A percentile compares a stretch with the other conserved stretches of the same genome.
Evolutionary conservation across 1,139 yeast species (phyloP).

Genomic region (Geotrichum macrosporum): DNA sequence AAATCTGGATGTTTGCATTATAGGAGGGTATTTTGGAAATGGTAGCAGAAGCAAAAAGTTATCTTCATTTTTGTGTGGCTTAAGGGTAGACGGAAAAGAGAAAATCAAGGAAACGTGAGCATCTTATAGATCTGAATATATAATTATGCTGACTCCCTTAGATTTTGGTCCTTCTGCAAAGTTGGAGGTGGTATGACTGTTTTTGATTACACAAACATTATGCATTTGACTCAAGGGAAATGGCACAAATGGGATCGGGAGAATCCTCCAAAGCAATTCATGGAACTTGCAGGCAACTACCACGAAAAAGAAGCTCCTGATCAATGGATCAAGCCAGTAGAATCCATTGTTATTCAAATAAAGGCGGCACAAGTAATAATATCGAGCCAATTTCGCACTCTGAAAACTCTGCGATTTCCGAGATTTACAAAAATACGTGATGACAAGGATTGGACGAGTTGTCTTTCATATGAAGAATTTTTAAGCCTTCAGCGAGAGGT

Average conservation of each 20-base stretch:
- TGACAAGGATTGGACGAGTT: slow-evolving; percentile 60
- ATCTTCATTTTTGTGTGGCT: slow-evolving; percentile 71
- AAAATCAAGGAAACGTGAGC: no score
- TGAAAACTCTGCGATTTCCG: slow-evolving; percentile 70
- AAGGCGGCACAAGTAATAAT: slow-evolving; percentile 71
- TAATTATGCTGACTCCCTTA: no score
- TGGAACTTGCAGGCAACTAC: slow-evolving; percentile 50
- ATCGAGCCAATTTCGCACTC: slow-evolving; percentile 54
- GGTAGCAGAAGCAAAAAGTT: slow-evolving; percentile 43
- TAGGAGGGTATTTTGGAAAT: slow-evolving; percentile 71
- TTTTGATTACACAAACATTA: slow-evolving; percentile 58
- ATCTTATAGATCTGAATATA: no score
- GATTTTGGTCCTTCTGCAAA: slow-evolving; percentile 62
- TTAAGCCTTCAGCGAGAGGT: slow-evolving; percentile 27
- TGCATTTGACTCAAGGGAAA: slow-evolving; percentile 52
- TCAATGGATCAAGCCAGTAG: slow-evolving; percentile 73
- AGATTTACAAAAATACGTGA: slow-evolving; percentile 63
- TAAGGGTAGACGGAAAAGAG: slow-evolving; percentile 44
- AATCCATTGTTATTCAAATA: slow-evolving; percentile 77
- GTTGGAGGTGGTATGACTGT: slow-evolving; percentile 81
- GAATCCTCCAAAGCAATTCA: slow-evolving; percentile 39
- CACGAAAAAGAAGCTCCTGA: slow-evolving; percentile 51
- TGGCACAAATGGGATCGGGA: slow-evolving; percentile 50
- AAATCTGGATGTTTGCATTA: slow-evolving; percentile 69
- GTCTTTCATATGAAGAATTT: slow-evolving; percentile 54